Conservation (phyloP, 257 asterid genomes). For the Capsicum pubescens region DNA sequence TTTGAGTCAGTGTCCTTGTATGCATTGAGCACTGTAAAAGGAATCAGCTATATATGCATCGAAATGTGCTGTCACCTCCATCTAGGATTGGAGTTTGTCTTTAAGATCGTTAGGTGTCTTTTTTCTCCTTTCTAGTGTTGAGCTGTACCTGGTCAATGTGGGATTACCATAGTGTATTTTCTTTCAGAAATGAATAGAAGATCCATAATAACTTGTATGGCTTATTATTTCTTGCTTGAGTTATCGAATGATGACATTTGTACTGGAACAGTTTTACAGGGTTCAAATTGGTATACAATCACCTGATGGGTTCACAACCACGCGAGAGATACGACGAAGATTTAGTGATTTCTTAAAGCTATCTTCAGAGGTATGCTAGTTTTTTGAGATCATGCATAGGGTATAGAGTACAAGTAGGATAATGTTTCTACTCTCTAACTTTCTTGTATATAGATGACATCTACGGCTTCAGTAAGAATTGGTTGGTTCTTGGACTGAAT, state of each 20-base stretch:
- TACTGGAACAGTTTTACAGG: slow-evolving; percentile 69
- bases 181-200: neutral
- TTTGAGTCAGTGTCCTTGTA: slow-evolving; percentile 18
- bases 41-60: neutral
- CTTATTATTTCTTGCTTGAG: slow-evolving; percentile 18
- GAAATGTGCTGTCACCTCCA: neutral
- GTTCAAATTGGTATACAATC: slow-evolving; percentile 81
- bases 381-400: slow-evolving; percentile 18
- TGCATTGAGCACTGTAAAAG: slow-evolving; percentile 16
- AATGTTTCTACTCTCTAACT: slow-evolving; percentile 1
- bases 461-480: slow-evolving; percentile 11
- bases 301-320: slow-evolving; percentile 67
- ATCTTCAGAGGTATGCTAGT: slow-evolving; percentile 61
- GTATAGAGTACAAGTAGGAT: neutral
- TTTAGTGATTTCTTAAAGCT: slow-evolving; percentile 74
- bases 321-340: slow-evolving; percentile 60
- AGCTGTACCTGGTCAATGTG: slow-evolving; percentile 13
- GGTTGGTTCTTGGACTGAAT: neutral
- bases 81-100: neutral
- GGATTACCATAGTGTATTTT: neutral
- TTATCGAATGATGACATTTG: neutral
- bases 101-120: neutral
- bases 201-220: neutral
- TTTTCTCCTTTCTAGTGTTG: neutral
- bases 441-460: slow-evolving; percentile 4